Base-by-base conservation (phyloP, 164 flowering plant genomes). In the Magnolia kwangsiensis region DNA sequence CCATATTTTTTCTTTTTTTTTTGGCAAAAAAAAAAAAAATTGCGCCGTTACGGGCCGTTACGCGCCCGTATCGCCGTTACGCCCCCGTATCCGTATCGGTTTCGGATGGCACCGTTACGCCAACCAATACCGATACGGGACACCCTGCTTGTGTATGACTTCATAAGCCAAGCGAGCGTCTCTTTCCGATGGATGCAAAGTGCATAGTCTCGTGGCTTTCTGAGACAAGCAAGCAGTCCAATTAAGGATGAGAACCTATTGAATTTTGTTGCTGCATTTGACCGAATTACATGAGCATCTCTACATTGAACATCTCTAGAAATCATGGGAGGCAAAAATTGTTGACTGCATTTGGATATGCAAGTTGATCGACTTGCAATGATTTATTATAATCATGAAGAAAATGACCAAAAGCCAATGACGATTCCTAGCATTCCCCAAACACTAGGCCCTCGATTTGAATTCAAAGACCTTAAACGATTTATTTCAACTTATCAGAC, bases 121-220 rank as follows among this genome's bases (percentile, higher is more conserved):
- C n/a, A n/a, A n/a, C n/a, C n/a, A n/a, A n/a, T n/a, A n/a, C n/a
- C n/a, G n/a, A n/a, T n/a, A n/a, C n/a, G n/a, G n/a, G n/a, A n/a
- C n/a, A n/a, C n/a, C n/a, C n/a, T n/a, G n/a, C n/a, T n/a, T n/a
- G 19, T 20, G 73, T 79, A 92, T 67, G 2, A 95, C 90, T 73
- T 88, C 89, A 68, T 84, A 88, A 0, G 85, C 72, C 78, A 91
- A 77, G 21, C 94, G 90, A 14, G 97, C 97, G 77, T 94, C 98
- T 79, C 98, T 86, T 77, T 94, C 97, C 91, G 91, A 91, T 0
- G 96, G 94, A 76, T 94, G 94, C 93, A 90, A 88, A 0, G 90
- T 81, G 91, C 96, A 90, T 2, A 85, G 82, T 81, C 90, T 90
- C 72, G 90, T 81, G 7, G 97, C 94, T 78, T 88, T 83, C 98